phyloP scores from a whole-genome alignment of 352 stramenopile genomes.

The Pythium guiyangense region DNA sequence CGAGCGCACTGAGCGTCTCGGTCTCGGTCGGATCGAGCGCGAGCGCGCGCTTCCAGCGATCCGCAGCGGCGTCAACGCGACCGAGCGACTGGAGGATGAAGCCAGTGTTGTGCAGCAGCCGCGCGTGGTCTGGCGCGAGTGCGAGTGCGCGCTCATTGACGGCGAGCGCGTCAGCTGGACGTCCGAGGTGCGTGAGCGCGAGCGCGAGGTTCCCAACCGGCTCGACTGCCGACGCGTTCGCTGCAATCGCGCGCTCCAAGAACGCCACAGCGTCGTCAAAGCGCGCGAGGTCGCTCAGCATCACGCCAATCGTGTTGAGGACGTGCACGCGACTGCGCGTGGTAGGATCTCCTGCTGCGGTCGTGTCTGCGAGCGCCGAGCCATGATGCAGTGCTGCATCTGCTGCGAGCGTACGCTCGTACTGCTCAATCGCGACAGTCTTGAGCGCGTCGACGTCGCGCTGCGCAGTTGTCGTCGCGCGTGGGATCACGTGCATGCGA shows the following conservation, averaged over 20 bases:
- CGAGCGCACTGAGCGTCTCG: constrained; percentile 18
- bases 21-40: constrained; percentile 1
- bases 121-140: constrained; percentile 11
- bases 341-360: too few relatives aligned
- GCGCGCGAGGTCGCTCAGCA: constrained; percentile 10
- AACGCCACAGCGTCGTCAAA: constrained; percentile 2
- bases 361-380: neutral
- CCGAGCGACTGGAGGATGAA: constrained; percentile 10
- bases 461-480: neutral
- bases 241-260: constrained; percentile 11
- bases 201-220: constrained; percentile 22
- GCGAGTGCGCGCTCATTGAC: constrained; percentile 14
- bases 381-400: neutral
- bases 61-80: constrained; percentile 5
- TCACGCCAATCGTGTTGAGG: constrained; percentile 25
- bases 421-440: too few relatives aligned
- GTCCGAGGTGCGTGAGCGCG: constrained; percentile 5
- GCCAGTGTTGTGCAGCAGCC: constrained; percentile 26
- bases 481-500: neutral
- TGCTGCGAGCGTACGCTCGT: constrained; percentile 4
- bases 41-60: constrained; percentile 8
- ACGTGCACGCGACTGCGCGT: constrained; percentile 8
- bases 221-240: constrained; percentile 9
- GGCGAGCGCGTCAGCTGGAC: constrained; percentile 8
- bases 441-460: neutral